Evolutionary conservation across 345 rosid species (phyloP), one percentile per base, ranked within the genome.

Genomic region (Theobroma cacao): DNA sequence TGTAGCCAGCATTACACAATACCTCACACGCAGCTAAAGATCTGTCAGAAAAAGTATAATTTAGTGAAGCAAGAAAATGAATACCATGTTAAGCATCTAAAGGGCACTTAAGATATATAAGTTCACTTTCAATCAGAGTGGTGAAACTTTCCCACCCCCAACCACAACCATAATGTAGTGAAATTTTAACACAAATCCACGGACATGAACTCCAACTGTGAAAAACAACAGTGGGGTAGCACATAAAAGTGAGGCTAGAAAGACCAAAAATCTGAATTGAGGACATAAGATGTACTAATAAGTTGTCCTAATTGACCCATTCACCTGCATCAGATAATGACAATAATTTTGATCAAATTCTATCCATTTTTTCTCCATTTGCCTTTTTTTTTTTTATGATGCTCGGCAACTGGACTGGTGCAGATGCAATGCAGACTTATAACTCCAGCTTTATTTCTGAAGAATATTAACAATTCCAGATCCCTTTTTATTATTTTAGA

Each of bases 11-110:
- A 84, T 89, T 90, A 69, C 61, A 81, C 14, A 95, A 85, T 58
- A 89, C 81, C 80, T 95, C 98, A 34, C 97, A 95, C 65, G 98
- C 98, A 85, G 97, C 98, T 63, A 95, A 84, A 62, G 98, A 95
- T 83, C 98, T 95, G 89, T 72, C 64, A 79, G 77, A 24, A 77
- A n/a, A 80, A 77, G 36, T 22, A 78, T 34, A 8, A 68, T 72
- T 47, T 52, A 82, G 65, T 65, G 59, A 82, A 62, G 65, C 33
- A 68, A 77, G 60, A 60, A 17, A 33, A 34, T 36, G 7, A 26
- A 24, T 20, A 33, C 75, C 7, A 43, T 28, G 31, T 53, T 77
- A 38, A 67, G 52, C 24, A 47, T 18, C 45, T 24, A 6, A 65
- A 72, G 31, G 18, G 48, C 48, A 70, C 72, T 28, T 12, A 55